phyloP scores from a whole-genome alignment of 345 rosid species.

The Aurinia saxatilis region DNA sequence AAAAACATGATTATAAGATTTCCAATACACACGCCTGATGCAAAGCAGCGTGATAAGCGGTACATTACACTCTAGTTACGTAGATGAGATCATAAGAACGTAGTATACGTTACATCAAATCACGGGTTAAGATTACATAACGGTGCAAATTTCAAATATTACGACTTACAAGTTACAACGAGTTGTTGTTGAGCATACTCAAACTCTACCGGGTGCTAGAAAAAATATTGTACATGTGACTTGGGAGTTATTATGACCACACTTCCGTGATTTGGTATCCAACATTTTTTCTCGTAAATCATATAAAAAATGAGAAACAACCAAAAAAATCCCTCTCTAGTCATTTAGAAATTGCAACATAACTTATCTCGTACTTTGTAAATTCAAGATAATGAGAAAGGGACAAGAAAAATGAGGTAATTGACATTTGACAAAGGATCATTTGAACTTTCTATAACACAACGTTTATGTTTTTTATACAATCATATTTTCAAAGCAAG shows the following conservation, averaged over 20 bases:
- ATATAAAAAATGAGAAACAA: not conserved
- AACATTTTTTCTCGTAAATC: not conserved
- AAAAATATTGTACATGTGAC: conserved; percentile 10
- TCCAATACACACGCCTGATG: not conserved
- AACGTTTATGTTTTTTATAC: not conserved
- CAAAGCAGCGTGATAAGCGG: not conserved
- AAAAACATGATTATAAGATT: not conserved
- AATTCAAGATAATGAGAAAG: not conserved
- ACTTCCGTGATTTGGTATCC: conserved; percentile 1
- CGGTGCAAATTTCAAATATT: not conserved
- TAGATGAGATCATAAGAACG: not conserved
- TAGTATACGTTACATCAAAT: conserved; percentile 18
- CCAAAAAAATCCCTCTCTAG: not conserved
- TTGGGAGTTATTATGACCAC: conserved; percentile 2
- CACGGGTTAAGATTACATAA: conserved; percentile 16
- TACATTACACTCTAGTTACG: too few relatives aligned
- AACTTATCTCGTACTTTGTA: not conserved
- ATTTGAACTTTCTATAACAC: not conserved
- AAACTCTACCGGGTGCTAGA: conserved; percentile 14
- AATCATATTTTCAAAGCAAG: conserved; percentile 14
- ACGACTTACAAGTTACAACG: not conserved
- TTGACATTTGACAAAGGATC: not conserved
- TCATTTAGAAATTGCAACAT: not conserved
- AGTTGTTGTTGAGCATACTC: conserved; percentile 10
- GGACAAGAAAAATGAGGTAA: conserved; percentile 15